Evolutionary conservation across 2,329 filamentous ascomycete species (phyloP), one percentile per base, ranked within the genome.

Genomic region (Pseudogymnoascus sp.): DNA sequence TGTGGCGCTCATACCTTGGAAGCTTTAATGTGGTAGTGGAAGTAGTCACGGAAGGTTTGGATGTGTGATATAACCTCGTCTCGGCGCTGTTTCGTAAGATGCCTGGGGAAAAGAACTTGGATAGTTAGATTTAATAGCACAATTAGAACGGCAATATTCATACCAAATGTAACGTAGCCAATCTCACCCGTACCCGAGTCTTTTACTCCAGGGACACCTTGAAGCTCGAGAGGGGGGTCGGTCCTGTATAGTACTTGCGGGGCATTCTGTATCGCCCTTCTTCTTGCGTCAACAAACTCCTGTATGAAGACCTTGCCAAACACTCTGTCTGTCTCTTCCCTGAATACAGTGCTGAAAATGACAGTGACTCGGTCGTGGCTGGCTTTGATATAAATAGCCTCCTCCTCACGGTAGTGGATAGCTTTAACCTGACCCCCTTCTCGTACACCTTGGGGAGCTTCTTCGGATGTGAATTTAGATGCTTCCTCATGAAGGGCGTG

Each of bases 1-100:
- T 26, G 8, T 47, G 6, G 11, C 31, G 16, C 13, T 42, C 67
- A 61, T 75, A 86, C 85, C 82, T 99, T 99, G 67, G 93, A 97
- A 31, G 95, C 96, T 80, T 99, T 99, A 79, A 99, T 99, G 78
- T 99, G 95, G 77, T 99, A 99, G 77, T 99, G 95, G 82, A 99
- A 99, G 78, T 99, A 99, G 75, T 99, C 95, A 69, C 95, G 90
- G 90, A 99, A 99, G 13, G 95, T 99, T 79, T 99, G 96, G 72
- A 99, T 97, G 76, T 99, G 96, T 61, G 93, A 97, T 70, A 99
- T 99, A 74, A 96, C 93, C 69, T 97, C 93, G 65, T 90, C 88
- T 79, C 96, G 91, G 74, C 92, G 86, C 76, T 97, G 91, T 13
- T 87, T 86, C 13, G 92, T 93, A 68, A 99, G 82, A 77, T 99